Evolutionary conservation across 169 alveolate genomes (phyloP), one percentile per base, ranked within the genome.

Genomic region (Eimeria acervulina): DNA sequence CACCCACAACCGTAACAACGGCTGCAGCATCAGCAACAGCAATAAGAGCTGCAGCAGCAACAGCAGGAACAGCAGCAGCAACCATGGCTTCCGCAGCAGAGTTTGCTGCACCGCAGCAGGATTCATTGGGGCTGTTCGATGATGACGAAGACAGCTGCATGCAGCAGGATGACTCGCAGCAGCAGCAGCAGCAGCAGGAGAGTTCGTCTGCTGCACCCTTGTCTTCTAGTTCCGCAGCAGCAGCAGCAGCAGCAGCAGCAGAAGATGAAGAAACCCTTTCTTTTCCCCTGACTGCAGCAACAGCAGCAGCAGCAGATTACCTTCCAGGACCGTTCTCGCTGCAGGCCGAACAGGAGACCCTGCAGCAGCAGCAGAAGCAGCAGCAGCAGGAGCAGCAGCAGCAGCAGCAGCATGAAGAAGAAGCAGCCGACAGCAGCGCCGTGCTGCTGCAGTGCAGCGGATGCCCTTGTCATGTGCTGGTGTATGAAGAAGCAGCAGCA

Each of bases 181-280:
- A 68, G 42, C 42, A 26, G 80, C 80, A 68, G 80, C 80, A 4
- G 80, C 80, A 68, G 80, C 80, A 2, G 80, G 40, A 68, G 80
- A 28, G 28, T 12, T 17, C 10, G 80, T 36, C 38, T 68, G 80
- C 80, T 68, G 80, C 80, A 36, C 40, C 80, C 80, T 68, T 36
- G 28, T 28, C 38, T 12, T 13, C 80, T 26, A 68, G 15, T 36
- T 36, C 42, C 19, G 42, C 28, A 36, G 38, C 19, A 26, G n/a
- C 80, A 19, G 19, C 80, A 68, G 80, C 80, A 28, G 42, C 80
- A 26, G 19, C 80, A 26, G 19, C 80, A 36, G 80, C 36, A 28
- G 40, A 21, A 26, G 42, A 21, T 28, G 15, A 17, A 36, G 80
- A 68, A 17, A 17, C n/a, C 12, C 15, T 36, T 28, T 68, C n/a